These are phyloP conservation scores for Carex kokanica DNA, from an alignment of 176 grass and related monocot species.

Conservation along the genomic window DNA sequence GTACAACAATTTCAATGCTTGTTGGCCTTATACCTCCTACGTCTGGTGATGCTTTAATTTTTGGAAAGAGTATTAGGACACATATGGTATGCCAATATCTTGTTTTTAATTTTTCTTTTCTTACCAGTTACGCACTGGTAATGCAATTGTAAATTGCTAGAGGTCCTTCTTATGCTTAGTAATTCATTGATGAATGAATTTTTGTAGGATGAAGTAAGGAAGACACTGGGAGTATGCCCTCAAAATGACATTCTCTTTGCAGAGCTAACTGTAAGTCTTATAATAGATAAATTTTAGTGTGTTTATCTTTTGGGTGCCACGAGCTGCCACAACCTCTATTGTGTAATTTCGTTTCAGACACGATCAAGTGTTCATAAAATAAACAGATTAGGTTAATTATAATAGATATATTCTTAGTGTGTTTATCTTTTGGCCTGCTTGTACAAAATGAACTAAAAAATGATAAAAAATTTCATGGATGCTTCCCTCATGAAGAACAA, in stretches of 20 bases:
- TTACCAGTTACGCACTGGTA: not conserved
- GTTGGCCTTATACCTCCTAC: conserved; percentile 48
- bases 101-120: not conserved
- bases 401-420: not conserved
- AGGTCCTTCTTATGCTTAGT: not conserved
- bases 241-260: conserved; percentile 51
- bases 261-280: conserved; percentile 41
- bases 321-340: not conserved
- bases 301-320: not conserved
- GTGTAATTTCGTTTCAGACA: not conserved
- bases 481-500: not conserved
- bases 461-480: not conserved
- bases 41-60: conserved; percentile 39
- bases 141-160: not conserved
- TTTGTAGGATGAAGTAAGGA: conserved; percentile 48
- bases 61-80: conserved; percentile 46
- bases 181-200: conserved; percentile 5
- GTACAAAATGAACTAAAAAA: not conserved
- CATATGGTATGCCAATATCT: conserved; percentile 28
- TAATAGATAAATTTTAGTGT: too few species aligned
- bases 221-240: conserved; percentile 48
- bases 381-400: not conserved
- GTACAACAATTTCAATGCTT: conserved; percentile 51
- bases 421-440: not conserved
- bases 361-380: not conserved